Evolutionary conservation across 495 filamentous ascomycete species (phyloP).

Genomic region (Xylaria nigripes): DNA sequence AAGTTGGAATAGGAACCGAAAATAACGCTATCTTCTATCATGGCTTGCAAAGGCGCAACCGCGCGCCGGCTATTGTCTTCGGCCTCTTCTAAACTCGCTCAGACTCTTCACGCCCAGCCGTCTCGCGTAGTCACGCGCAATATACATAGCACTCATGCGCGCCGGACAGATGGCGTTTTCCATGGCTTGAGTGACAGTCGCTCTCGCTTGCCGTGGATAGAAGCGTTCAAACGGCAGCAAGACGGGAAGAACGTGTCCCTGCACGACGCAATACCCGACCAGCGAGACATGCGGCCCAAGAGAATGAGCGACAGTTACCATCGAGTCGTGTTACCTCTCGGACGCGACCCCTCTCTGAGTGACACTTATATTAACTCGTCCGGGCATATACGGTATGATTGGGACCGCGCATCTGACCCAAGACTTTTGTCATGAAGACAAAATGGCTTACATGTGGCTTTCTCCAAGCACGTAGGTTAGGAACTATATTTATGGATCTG

Average conservation of each 20-base stretch:
- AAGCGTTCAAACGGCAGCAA: slow-evolving; percentile 21
- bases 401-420: slow-evolving; percentile 43
- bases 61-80: not conserved
- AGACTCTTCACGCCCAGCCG: not conserved
- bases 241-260: slow-evolving; percentile 14
- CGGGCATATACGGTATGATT: slow-evolving; percentile 32
- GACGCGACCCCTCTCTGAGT: slow-evolving; percentile 33
- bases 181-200: slow-evolving; percentile 11
- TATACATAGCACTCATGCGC: not conserved
- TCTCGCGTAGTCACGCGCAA: not conserved
- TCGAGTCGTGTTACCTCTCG: slow-evolving; percentile 34
- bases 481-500: slow-evolving; percentile 71
- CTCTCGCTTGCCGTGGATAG: slow-evolving; percentile 20
- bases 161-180: slow-evolving; percentile 15
- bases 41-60: slow-evolving; percentile 4
- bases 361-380: slow-evolving; percentile 39
- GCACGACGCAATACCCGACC: slow-evolving; percentile 7
- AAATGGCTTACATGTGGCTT: not conserved
- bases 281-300: slow-evolving; percentile 31
- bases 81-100: not conserved
- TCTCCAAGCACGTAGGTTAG: slow-evolving; percentile 32
- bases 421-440: slow-evolving; percentile 36
- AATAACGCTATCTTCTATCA: not conserved
- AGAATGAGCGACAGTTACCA: slow-evolving; percentile 37
- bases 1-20: too few species aligned